These are phyloP conservation scores for Thuja plicata DNA, from an alignment of 83 land plant genomes.

Conservation along the genomic window DNA sequence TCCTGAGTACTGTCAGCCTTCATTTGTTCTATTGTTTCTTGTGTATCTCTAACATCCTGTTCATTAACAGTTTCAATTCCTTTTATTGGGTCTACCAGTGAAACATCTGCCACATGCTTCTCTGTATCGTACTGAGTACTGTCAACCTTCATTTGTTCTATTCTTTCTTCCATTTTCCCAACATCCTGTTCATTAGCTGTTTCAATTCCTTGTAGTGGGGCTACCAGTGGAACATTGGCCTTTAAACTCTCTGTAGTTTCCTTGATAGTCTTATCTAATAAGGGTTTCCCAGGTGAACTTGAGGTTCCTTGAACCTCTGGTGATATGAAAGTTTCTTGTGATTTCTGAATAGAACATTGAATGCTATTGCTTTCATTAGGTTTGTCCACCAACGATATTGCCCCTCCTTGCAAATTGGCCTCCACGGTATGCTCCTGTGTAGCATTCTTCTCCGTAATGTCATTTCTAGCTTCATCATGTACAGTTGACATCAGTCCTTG, in stretches of 20 bases:
- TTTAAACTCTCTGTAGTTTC: not conserved
- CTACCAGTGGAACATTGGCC: not conserved
- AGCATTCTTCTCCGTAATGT: not conserved
- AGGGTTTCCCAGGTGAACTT: not conserved
- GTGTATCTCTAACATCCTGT: not conserved
- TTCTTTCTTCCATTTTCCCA: not conserved
- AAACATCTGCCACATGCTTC: not conserved
- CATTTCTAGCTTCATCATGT: not conserved
- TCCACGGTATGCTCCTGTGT: not conserved
- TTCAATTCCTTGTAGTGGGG: not conserved
- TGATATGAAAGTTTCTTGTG: not conserved
- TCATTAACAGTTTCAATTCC: not conserved
- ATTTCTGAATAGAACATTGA: not conserved
- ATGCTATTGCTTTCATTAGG: not conserved
- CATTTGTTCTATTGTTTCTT: not conserved
- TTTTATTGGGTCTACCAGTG: too few species aligned
- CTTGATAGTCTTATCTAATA: not conserved
- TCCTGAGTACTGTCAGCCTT: not conserved
- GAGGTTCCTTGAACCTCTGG: not conserved
- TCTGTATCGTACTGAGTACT: not conserved
- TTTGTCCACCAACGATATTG: not conserved
- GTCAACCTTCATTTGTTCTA: not conserved
- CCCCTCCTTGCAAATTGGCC: not conserved
- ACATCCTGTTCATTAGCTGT: not conserved
- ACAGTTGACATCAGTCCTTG: not conserved